Percentiles rank a stretch among this genome's conserved stretches.
These are phyloP conservation scores for Purpureocillium lavendulum DNA, from an alignment of 2,329 filamentous ascomycete species.

Conservation along the genomic window DNA sequence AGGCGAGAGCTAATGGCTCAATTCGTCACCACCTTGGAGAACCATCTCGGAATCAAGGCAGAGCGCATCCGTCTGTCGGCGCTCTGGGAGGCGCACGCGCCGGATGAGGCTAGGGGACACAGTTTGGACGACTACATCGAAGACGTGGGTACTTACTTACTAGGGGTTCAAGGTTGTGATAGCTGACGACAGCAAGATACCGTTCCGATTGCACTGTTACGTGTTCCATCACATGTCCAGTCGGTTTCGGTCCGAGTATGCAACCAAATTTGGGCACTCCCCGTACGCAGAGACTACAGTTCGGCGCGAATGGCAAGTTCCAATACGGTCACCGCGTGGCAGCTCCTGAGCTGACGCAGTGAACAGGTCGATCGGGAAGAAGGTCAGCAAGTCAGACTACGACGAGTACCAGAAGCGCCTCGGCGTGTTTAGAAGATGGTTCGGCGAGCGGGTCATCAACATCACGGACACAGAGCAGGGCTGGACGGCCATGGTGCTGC, in stretches of 20 bases:
- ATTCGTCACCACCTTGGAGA: slow-evolving; percentile 18
- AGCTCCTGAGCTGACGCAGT: slow-evolving; percentile 3
- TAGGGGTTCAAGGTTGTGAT: too few species aligned
- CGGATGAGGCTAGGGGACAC: slow-evolving; percentile 11
- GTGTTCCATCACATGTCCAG: slow-evolving; percentile 22
- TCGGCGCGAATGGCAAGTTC: slow-evolving; percentile 19
- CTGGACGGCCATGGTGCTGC: slow-evolving; percentile 19
- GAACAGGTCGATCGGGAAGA: slow-evolving; percentile 15
- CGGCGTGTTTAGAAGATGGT: slow-evolving; percentile 21
- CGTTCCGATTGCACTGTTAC: slow-evolving; percentile 21
- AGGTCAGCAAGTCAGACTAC: slow-evolving; percentile 14
- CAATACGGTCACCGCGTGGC: background rate
- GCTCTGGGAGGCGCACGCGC: slow-evolving; percentile 13
- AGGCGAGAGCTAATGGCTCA: slow-evolving; percentile 7
- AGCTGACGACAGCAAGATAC: slow-evolving; percentile 12
- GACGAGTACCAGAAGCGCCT: slow-evolving; percentile 14
- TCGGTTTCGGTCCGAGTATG: slow-evolving; percentile 17
- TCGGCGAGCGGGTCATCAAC: slow-evolving; percentile 17
- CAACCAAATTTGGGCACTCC: slow-evolving; percentile 11
- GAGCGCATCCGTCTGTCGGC: slow-evolving; percentile 10
- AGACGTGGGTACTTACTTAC: slow-evolving; percentile 12
- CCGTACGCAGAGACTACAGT: slow-evolving; percentile 21
- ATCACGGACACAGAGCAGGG: slow-evolving; percentile 8
- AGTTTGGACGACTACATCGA: slow-evolving; percentile 18
- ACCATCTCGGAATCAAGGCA: slow-evolving; percentile 8